These are phyloP conservation scores for Sambucus nigra DNA, from an alignment of 129 eudicot species.

Conservation along the genomic window DNA sequence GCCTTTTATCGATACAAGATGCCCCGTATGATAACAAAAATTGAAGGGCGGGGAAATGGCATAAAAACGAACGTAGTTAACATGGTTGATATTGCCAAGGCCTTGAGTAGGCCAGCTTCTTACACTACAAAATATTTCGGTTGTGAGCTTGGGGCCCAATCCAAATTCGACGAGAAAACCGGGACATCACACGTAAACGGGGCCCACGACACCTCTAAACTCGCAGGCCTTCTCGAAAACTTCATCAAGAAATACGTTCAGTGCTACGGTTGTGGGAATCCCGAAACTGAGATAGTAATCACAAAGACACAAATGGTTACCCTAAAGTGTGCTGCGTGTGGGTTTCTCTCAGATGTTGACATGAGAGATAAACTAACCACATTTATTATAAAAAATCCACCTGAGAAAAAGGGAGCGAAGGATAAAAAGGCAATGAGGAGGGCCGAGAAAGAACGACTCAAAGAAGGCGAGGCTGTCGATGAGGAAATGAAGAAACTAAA, in stretches of 20 bases:
- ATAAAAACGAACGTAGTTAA: constrained; percentile 34
- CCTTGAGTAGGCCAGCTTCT: constrained; percentile 28
- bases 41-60: constrained; percentile 38
- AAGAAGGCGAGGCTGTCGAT: constrained; percentile 25
- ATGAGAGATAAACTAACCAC: constrained; percentile 38
- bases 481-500: constrained; percentile 24
- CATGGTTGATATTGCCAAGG: too few relatives aligned
- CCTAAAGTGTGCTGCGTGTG: constrained; percentile 37
- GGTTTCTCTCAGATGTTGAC: constrained; percentile 29
- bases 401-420: constrained; percentile 28
- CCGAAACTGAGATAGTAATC: constrained; percentile 29
- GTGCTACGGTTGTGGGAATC: constrained; percentile 38
- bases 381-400: constrained; percentile 34
- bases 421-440: constrained; percentile 34
- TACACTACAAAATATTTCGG: constrained; percentile 35
- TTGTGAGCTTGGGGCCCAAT: constrained; percentile 34
- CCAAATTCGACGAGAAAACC: constrained; percentile 30
- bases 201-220: constrained; percentile 31
- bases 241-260: constrained; percentile 37
- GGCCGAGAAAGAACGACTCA: constrained; percentile 24
- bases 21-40: constrained; percentile 30
- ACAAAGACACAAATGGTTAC: constrained; percentile 27
- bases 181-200: constrained; percentile 32
- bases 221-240: constrained; percentile 27
- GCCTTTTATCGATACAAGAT: constrained; percentile 41